Evolutionary conservation across 208 protist species (phyloP).

Genomic region (Crithidia thermophila): DNA sequence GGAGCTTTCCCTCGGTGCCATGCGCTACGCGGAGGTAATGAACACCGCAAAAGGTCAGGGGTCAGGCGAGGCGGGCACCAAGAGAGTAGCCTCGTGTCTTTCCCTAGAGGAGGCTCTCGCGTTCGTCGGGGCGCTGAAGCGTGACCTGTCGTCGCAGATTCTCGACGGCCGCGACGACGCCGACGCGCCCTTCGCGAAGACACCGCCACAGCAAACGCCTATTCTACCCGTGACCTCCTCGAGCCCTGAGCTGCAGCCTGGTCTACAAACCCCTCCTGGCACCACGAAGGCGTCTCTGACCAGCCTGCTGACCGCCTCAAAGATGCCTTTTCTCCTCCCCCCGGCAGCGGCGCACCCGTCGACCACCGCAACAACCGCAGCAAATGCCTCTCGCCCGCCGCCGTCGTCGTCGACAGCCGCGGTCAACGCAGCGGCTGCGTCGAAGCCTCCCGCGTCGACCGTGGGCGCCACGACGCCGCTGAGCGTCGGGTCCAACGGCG

Average conservation of each 20-base stretch:
- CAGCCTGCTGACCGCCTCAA: neutral
- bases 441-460: no score
- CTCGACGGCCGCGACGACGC: no score
- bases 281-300: neutral
- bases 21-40: conserved; percentile 17
- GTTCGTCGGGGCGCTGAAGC: conserved; percentile 17
- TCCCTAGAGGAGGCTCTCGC: conserved; percentile 21
- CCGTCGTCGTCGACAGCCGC: neutral
- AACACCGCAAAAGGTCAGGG: neutral
- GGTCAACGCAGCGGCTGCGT: no score
- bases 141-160: neutral
- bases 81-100: neutral
- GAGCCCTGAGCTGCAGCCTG: no score
- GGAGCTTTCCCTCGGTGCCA: conserved; percentile 17
- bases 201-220: no score
- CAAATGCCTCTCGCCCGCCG: no score
- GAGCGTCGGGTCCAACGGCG: no score
- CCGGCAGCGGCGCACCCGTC: neutral
- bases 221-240: no score
- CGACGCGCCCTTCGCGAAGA: no score
- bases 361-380: conserved; percentile 2
- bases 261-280: no score
- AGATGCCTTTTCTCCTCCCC: neutral
- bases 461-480: no score
- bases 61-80: neutral